Evolutionary conservation across 2,329 filamentous ascomycete genomes (phyloP).

Genomic region (Colletotrichum limetticola): DNA sequence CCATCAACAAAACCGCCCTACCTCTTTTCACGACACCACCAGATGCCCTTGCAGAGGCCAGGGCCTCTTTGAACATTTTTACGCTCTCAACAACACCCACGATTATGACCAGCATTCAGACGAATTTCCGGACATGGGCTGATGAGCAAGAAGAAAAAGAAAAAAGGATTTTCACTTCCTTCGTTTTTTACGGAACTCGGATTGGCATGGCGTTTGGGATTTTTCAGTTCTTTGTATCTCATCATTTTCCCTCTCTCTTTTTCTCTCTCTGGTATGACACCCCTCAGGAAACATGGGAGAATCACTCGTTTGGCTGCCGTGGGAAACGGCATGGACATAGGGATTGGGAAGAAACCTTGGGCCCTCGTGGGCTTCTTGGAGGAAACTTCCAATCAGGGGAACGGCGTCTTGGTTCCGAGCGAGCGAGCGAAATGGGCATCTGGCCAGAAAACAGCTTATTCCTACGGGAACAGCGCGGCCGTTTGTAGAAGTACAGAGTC

Average conservation of each 20-base stretch:
- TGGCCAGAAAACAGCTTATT: slow-evolving; percentile 29
- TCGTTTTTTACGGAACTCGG: not conserved
- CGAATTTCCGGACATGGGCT: slow-evolving; percentile 21
- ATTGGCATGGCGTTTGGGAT: slow-evolving; percentile 25
- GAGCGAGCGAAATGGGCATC: slow-evolving; percentile 24
- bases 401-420: slow-evolving; percentile 26
- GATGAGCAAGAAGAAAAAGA: slow-evolving; percentile 30
- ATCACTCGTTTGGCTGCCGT: slow-evolving; percentile 27
- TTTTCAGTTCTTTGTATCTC: slow-evolving; percentile 1
- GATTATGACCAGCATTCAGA: slow-evolving; percentile 32
- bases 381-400: slow-evolving; percentile 6
- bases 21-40: slow-evolving; percentile 18
- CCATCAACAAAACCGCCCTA: not conserved
- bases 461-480: slow-evolving; percentile 27
- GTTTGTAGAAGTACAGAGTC: slow-evolving; percentile 32
- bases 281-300: slow-evolving; percentile 16
- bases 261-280: slow-evolving; percentile 14
- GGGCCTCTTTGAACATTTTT: slow-evolving; percentile 13
- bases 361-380: slow-evolving; percentile 14
- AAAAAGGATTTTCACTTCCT: slow-evolving; percentile 9
- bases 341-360: slow-evolving; percentile 12
- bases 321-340: slow-evolving; percentile 28
- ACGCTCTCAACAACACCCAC: slow-evolving; percentile 9
- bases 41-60: slow-evolving; percentile 23
- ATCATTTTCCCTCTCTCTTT: not conserved